Percentiles rank a stretch among this genome's conserved stretches.
Evolutionary conservation across 768 basidiomycete genomes (phyloP).

Genomic region (Lentinula raphanica): DNA sequence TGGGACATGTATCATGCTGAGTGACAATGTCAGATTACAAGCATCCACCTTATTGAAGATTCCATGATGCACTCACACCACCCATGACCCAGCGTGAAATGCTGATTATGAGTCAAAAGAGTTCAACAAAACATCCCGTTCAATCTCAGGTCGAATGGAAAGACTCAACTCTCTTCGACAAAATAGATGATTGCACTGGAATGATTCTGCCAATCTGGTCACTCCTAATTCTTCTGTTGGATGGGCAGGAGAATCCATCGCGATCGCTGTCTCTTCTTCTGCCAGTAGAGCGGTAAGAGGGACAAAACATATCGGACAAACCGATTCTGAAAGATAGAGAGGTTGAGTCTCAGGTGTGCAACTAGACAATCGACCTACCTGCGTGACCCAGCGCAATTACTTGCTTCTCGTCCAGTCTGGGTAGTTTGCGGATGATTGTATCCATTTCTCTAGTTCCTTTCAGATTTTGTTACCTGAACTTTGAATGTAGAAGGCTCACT

Average conservation of each 20-base stretch:
- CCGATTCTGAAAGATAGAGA: slow-evolving; percentile 52
- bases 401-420: slow-evolving; percentile 46
- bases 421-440: slow-evolving; percentile 40
- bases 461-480: not conserved
- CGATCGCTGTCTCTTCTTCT: slow-evolving; percentile 68
- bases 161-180: slow-evolving; percentile 69
- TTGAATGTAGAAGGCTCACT: not conserved
- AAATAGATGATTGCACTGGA: slow-evolving; percentile 68
- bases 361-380: slow-evolving; percentile 25
- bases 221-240: slow-evolving; percentile 67
- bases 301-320: slow-evolving; percentile 73
- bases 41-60: not conserved
- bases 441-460: slow-evolving; percentile 27
- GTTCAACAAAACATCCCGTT: too few species aligned
- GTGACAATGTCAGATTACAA: slow-evolving; percentile 10
- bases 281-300: slow-evolving; percentile 63
- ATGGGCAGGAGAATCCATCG: slow-evolving; percentile 76
- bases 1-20: slow-evolving; percentile 62
- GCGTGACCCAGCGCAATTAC: slow-evolving; percentile 40
- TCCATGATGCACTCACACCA: slow-evolving; percentile 43
- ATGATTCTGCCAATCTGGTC: slow-evolving; percentile 47
- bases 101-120: slow-evolving; percentile 36
- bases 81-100: slow-evolving; percentile 59
- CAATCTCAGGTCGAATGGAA: too few species aligned
- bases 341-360: not conserved